These are phyloP conservation scores for Euphrasia arctica DNA, from an alignment of 305 asterid species.

Conservation along the genomic window DNA sequence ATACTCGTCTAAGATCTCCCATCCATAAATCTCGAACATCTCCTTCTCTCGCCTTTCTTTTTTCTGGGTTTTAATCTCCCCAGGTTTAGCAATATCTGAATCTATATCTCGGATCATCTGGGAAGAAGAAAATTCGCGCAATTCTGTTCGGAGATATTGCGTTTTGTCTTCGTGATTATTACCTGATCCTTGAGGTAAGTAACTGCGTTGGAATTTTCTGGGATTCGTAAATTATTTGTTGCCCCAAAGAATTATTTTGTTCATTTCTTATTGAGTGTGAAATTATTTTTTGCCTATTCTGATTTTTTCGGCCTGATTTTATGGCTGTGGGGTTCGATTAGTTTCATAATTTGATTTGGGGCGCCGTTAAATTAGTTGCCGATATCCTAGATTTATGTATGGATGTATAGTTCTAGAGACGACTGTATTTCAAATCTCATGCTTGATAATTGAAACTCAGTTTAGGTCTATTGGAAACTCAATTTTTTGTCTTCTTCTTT, in stretches of 20 bases:
- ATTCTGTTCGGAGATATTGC: not conserved
- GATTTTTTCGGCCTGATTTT: not conserved
- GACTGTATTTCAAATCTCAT: not conserved
- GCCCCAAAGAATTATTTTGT: no score
- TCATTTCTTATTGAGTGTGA: no score
- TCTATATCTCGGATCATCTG: not conserved
- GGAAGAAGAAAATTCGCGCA: not conserved
- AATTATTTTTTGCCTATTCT: no score
- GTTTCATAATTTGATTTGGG: constrained; percentile 4
- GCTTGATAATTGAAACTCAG: not conserved
- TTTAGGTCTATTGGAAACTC: not conserved
- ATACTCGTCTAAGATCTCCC: constrained; percentile 28
- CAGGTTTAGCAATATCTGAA: not conserved
- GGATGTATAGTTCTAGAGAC: no score
- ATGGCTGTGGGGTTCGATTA: not conserved
- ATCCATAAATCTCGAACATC: constrained; percentile 25
- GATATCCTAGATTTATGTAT: not conserved
- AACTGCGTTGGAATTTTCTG: no score
- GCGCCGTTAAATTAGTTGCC: no score
- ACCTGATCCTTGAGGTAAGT: constrained; percentile 22
- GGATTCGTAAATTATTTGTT: no score
- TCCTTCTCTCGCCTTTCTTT: not conserved
- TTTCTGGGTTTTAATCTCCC: constrained; percentile 20
- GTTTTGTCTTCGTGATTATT: constrained; percentile 13
- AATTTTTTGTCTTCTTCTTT: not conserved